Base-by-base conservation (phyloP, 1,284 basidiomycete genomes). In the Nidula niveotomentosa region DNA sequence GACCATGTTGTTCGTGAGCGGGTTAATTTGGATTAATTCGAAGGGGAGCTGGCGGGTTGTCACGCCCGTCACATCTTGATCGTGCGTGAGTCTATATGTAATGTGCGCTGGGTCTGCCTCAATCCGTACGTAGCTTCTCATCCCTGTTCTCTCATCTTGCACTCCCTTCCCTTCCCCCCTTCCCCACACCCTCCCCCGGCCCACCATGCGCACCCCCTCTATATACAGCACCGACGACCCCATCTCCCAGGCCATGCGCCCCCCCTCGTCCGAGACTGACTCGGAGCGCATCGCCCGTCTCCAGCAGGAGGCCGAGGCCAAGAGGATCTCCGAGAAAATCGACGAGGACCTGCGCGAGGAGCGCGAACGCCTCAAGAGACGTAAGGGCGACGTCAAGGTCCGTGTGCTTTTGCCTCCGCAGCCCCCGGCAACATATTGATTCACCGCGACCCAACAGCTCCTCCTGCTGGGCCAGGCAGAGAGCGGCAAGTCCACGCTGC, bases 391-490 rank as follows among this genome's bases (percentile, higher is more conserved):
- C 67, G 88, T 92, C 57, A 89, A 90, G 78, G 88, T 91, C 36
- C 51, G 68, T 63, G 30, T 36, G 36, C 23, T 36, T 51, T 48
- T 33, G 33, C 8, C 9, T 47, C 53, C 6, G 23, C 3, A 2
- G 23, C 23, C 18, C n/a, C 12, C 58, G 58, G 70, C 70, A 73
- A 72, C 69, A 70, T 66, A 74, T 23, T 66, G 65, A 62, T 72
- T 57, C 51, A 49, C 39, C 36, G 51, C 47, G 9, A 37, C 15
- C 53, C 39, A 8, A 10, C 60, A 92, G 89, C 74, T 92, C 44
- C 74, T 92, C 15, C 79, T 92, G 51, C 81, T 92, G 47, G 90
- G 90, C 41, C 90, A 92, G 62, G 90, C 90, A 47, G 90, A 92
- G 74, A 90, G 88, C 33, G 90, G 90, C 60, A 92, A 91, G 68